These are phyloP conservation scores for Lagenaria siceraria DNA, from an alignment of 306 rosid genomes.

Conservation along the genomic window DNA sequence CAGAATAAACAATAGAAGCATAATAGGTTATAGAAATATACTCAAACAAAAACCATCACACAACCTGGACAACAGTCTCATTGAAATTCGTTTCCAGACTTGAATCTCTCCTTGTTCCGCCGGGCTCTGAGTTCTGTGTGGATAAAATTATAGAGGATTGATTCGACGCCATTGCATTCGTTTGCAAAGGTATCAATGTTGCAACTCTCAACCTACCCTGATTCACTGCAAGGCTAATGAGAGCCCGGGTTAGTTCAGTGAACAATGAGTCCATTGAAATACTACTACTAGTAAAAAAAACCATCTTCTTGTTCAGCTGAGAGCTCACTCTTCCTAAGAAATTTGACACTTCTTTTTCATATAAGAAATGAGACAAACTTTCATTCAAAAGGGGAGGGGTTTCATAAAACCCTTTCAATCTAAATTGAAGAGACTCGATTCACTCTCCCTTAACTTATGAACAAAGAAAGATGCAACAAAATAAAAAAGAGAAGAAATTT, in stretches of 20 bases:
- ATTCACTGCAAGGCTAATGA: conserved; percentile 37
- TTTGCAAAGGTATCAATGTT: conserved; percentile 21
- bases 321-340: too few species aligned
- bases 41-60: background rate
- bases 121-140: conserved; percentile 13
- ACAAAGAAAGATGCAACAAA: background rate
- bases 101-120: conserved; percentile 21
- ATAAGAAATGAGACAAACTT: background rate
- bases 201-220: conserved; percentile 30
- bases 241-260: conserved; percentile 14
- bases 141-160: conserved; percentile 33
- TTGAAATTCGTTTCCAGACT: conserved; percentile 28
- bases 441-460: background rate
- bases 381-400: background rate
- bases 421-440: background rate
- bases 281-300: background rate
- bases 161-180: conserved; percentile 30
- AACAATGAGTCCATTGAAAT: background rate
- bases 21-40: background rate
- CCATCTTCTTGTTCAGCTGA: too few species aligned
- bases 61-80: conserved; percentile 30
- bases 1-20: background rate
- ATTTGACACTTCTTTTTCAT: too few species aligned
- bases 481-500: background rate
- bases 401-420: background rate